Evolutionary conservation across 208 protist genomes (phyloP).

Genomic region (Phytomonas serpens): DNA sequence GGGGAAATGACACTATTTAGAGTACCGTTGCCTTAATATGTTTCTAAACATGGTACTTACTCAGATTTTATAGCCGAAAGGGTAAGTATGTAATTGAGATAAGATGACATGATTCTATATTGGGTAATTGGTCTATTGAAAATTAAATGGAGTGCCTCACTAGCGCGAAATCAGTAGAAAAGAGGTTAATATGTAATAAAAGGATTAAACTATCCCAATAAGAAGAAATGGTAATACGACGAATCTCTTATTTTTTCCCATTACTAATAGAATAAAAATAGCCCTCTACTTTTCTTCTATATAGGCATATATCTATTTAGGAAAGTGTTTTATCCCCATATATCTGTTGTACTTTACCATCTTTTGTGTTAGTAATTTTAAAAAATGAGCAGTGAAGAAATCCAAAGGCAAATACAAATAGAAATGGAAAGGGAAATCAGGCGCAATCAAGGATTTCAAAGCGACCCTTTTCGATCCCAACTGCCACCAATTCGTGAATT

Average conservation of each 20-base stretch:
- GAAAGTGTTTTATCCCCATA: neutral
- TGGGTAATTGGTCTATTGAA: neutral
- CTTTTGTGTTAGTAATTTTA: slow-evolving; percentile 1
- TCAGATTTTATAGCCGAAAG: neutral
- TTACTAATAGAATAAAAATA: neutral
- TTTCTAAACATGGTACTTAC: neutral
- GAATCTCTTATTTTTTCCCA: slow-evolving; percentile 6
- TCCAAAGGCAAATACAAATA: slow-evolving; percentile 66
- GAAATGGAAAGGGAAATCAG: slow-evolving; percentile 75
- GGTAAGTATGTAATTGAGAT: slow-evolving; percentile 1
- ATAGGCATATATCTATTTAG: slow-evolving; percentile 3
- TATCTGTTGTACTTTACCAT: neutral
- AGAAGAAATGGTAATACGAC: neutral
- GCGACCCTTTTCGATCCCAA: slow-evolving; percentile 4
- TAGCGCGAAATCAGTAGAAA: neutral
- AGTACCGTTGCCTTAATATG: neutral
- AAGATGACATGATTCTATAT: neutral
- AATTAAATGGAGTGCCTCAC: neutral
- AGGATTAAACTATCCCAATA: neutral
- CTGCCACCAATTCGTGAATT: neutral
- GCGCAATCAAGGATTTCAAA: slow-evolving; percentile 15
- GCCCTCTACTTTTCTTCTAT: neutral
- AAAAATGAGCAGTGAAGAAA: slow-evolving; percentile 29
- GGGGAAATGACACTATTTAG: neutral
- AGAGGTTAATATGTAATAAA: neutral